These are phyloP conservation scores for Pugionium dolabratum DNA, from an alignment of 345 rosid species.

Conservation along the genomic window DNA sequence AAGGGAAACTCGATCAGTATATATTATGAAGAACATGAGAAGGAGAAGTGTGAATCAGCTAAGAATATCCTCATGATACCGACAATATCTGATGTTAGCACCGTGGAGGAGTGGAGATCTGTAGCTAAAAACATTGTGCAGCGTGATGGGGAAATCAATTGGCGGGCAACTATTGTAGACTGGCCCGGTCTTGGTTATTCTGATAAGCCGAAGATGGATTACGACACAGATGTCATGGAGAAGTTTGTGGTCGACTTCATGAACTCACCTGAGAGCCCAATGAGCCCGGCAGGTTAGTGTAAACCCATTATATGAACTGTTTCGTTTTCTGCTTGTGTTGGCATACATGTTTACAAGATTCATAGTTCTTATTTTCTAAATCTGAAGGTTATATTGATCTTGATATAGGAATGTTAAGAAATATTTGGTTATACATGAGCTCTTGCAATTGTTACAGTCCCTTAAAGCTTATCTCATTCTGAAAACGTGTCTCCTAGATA, in stretches of 20 bases:
- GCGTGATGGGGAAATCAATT: conserved; percentile 46
- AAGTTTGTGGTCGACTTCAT: conserved; percentile 77
- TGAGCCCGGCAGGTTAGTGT: conserved; percentile 53
- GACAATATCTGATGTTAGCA: conserved; percentile 95
- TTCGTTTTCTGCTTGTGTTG: background rate
- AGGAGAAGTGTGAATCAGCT: conserved; percentile 49
- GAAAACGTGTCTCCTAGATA: background rate
- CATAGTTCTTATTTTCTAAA: background rate
- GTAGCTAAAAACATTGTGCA: conserved; percentile 77
- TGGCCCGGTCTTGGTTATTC: conserved; percentile 98
- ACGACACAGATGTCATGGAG: conserved; percentile 84
- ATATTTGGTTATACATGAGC: background rate
- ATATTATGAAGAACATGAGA: conserved; percentile 74
- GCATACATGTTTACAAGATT: background rate
- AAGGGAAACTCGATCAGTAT: conserved; percentile 58
- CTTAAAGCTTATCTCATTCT: background rate
- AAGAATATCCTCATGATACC: conserved; percentile 81
- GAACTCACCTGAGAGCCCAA: conserved; percentile 70
- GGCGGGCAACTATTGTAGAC: conserved; percentile 81
- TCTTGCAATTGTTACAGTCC: background rate
- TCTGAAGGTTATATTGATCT: background rate
- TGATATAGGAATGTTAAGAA: background rate
- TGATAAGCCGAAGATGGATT: conserved; percentile 76
- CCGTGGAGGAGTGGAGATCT: conserved; percentile 91
- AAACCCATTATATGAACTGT: background rate